Evolutionary conservation across 495 filamentous ascomycete genomes (phyloP).

Genomic region (Penicillium salamii): DNA sequence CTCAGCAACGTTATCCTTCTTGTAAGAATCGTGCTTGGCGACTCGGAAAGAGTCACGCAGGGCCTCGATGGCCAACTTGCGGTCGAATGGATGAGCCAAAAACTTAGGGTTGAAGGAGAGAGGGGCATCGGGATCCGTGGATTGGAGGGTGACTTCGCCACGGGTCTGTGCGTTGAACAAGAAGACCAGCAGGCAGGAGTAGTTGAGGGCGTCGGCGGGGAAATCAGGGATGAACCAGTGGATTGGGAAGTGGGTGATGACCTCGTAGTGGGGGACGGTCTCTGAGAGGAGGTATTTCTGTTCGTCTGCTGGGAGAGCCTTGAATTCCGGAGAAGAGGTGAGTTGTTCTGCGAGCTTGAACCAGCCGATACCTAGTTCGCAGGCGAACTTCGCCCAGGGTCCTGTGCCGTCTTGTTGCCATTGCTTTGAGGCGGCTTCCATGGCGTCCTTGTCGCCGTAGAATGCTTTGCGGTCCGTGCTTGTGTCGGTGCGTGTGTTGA

Average conservation of each 20-base stretch:
- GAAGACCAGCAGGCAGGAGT: conserved; percentile 22
- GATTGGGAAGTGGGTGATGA: conserved; percentile 31
- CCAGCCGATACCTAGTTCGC: conserved; percentile 48
- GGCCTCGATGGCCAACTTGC: conserved; percentile 50
- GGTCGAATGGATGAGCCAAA: conserved; percentile 53
- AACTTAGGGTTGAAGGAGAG: conserved; percentile 54
- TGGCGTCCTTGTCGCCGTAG: conserved; percentile 23
- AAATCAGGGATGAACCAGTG: conserved; percentile 30
- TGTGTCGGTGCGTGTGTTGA: conserved; percentile 18
- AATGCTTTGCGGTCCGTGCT: conserved; percentile 24
- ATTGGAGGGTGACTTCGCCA: conserved; percentile 52
- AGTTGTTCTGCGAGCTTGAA: conserved; percentile 46
- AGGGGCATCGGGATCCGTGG: conserved; percentile 47
- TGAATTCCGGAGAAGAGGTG: conserved; percentile 34
- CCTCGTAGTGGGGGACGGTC: conserved; percentile 43
- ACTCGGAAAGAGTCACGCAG: conserved; percentile 43
- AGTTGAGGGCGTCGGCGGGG: conserved; percentile 19
- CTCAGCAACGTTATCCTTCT: conserved; percentile 22
- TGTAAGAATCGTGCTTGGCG: conserved; percentile 20
- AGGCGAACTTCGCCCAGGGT: conserved; percentile 35
- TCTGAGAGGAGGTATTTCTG: conserved; percentile 34
- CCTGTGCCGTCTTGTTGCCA: conserved; percentile 47
- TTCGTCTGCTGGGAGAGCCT: conserved; percentile 33
- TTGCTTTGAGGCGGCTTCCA: conserved; percentile 39
- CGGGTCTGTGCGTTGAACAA: conserved; percentile 30